Evolutionary conservation across 2,329 filamentous ascomycete species (phyloP).

Genomic region (Penicillium freii): DNA sequence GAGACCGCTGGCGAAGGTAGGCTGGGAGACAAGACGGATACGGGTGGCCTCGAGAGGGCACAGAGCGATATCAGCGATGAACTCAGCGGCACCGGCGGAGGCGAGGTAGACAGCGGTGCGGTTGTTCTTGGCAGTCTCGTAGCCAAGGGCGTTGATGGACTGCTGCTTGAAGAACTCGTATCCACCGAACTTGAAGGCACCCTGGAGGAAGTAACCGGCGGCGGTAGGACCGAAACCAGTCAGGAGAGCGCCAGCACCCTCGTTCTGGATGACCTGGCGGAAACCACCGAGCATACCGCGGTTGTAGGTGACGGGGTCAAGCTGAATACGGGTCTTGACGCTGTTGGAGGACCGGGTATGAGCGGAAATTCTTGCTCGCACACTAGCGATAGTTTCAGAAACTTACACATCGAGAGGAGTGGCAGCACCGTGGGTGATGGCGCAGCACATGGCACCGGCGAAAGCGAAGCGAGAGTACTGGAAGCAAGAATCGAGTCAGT

Average conservation of each 20-base stretch:
- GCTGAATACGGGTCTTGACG: constrained; percentile 94
- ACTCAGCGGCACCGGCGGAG: constrained; percentile 60
- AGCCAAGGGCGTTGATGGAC: constrained; percentile 74
- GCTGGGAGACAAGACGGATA: constrained; percentile 88
- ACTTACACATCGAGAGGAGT: constrained; percentile 99
- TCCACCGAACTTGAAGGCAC: constrained; percentile 89
- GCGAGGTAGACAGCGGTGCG: constrained; percentile 78
- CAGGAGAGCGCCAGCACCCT: constrained; percentile 81
- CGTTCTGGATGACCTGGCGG: constrained; percentile 77
- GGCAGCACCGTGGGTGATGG: constrained; percentile 92
- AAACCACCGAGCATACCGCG: constrained; percentile 81
- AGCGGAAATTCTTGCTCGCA: neutral
- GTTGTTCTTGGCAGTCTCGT: constrained; percentile 74
- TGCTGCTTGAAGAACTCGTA: constrained; percentile 98
- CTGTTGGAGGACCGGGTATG: constrained; percentile 46
- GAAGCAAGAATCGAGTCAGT: neutral
- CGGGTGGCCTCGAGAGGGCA: constrained; percentile 91
- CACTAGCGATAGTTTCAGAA: neutral
- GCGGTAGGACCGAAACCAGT: constrained; percentile 83
- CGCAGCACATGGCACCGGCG: constrained; percentile 96
- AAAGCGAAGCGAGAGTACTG: constrained; percentile 81
- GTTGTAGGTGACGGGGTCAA: constrained; percentile 88
- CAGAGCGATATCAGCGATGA: constrained; percentile 66
- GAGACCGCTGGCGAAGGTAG: constrained; percentile 78
- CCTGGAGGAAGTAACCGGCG: constrained; percentile 91